phyloP scores from a whole-genome alignment of 805 yeast genomes.

The Priceomyces melissophilus region DNA sequence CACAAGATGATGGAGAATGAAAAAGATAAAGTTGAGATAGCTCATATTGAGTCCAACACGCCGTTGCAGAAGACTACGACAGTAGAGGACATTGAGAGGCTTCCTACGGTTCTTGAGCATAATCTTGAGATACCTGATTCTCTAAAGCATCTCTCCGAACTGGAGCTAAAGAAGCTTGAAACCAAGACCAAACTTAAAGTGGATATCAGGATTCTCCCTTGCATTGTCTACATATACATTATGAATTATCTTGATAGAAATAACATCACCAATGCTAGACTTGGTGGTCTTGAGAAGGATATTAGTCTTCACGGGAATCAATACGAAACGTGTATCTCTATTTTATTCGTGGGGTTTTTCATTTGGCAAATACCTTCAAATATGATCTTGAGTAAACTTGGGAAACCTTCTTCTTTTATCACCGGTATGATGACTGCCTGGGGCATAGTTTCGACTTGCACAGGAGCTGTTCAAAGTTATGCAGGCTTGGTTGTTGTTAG shows the following conservation, averaged over 20 bases:
- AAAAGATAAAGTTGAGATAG: neutral
- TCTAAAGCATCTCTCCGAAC: constrained; percentile 27
- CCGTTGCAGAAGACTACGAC: neutral
- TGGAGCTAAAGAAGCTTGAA: constrained; percentile 44
- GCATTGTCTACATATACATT: constrained; percentile 48
- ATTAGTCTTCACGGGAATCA: constrained; percentile 39
- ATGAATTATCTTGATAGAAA: constrained; percentile 51
- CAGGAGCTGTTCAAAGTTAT: constrained; percentile 44
- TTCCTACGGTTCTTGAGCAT: constrained; percentile 6
- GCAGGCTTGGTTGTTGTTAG: constrained; percentile 46
- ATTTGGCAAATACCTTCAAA: constrained; percentile 48
- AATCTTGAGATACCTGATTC: constrained; percentile 26
- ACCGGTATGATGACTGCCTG: constrained; percentile 47
- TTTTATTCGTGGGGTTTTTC: constrained; percentile 49
- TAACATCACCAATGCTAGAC: constrained; percentile 52
- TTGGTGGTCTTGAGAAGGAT: constrained; percentile 47
- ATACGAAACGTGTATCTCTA: constrained; percentile 51
- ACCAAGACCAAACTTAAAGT: constrained; percentile 43
- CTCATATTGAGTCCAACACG: neutral
- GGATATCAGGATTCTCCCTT: constrained; percentile 49
- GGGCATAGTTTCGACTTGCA: constrained; percentile 48
- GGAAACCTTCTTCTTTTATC: constrained; percentile 50
- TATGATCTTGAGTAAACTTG: constrained; percentile 43
- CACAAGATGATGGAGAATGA: neutral
- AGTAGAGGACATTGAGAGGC: neutral